Evolutionary conservation across 2,329 filamentous ascomycete species (phyloP).

Genomic region (Herpotrichia juniperi): DNA sequence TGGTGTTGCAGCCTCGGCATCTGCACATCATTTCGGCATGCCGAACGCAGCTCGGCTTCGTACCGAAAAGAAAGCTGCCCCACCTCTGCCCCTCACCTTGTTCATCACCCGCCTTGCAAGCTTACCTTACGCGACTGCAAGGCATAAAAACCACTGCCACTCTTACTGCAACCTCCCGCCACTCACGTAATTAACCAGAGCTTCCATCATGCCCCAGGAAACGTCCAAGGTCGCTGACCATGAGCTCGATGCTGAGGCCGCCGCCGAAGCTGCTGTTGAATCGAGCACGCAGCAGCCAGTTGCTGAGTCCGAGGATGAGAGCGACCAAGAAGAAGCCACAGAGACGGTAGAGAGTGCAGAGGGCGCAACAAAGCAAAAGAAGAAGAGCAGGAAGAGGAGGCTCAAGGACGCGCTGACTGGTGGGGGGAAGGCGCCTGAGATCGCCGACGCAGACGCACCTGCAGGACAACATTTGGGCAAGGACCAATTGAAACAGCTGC

Average conservation of each 20-base stretch:
- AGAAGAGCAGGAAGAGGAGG: slow-evolving; percentile 70
- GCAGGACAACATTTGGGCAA: slow-evolving; percentile 41
- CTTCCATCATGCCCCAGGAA: slow-evolving; percentile 48
- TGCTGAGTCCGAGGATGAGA: slow-evolving; percentile 39
- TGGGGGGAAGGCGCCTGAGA: slow-evolving; percentile 37
- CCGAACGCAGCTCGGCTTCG: neutral
- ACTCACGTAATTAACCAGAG: neutral
- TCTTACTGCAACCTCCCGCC: neutral
- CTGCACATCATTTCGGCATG: too few relatives aligned
- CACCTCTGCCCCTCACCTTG: neutral
- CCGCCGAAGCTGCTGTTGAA: slow-evolving; percentile 49
- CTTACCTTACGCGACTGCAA: neutral
- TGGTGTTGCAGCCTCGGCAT: slow-evolving; percentile 8
- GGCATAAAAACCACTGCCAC: neutral
- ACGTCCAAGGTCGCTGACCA: slow-evolving; percentile 68
- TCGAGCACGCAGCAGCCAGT: slow-evolving; percentile 33
- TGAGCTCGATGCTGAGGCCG: slow-evolving; percentile 50
- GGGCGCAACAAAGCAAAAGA: slow-evolving; percentile 63
- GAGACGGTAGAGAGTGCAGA: slow-evolving; percentile 43
- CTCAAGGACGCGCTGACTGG: slow-evolving; percentile 53
- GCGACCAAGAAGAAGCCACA: slow-evolving; percentile 42
- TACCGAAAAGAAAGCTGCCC: neutral
- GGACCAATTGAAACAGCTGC: slow-evolving; percentile 44
- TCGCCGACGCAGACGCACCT: slow-evolving; percentile 30
- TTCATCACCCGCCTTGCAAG: neutral